Evolutionary conservation across 768 basidiomycete species (phyloP), one percentile per base, ranked within the genome.

Genomic region (Hygrophoropsis aurantiaca): DNA sequence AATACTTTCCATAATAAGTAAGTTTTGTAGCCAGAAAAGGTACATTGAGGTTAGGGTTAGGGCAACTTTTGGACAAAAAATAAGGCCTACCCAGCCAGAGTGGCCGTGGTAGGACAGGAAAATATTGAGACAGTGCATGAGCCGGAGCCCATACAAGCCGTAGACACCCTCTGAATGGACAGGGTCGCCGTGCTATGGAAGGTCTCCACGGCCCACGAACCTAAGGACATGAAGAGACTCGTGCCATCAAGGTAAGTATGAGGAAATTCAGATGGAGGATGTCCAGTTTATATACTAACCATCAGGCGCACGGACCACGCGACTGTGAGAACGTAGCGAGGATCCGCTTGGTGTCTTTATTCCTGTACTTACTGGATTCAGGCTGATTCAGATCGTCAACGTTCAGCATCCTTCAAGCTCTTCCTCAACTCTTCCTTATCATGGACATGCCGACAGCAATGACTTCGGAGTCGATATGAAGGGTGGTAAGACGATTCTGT

Each of bases 51-150:
- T 38, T 38, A 38, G 36, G 36, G 36, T 38, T 38, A 38, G 36
- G 7, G 7, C 36, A 16, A 21, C 16, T 16, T 16, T 16, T 6
- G 36, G 20, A n/a, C 36, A 38, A 38, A 38, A 38, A 6, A 7
- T 6, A 38, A 9, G 36, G 36, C 36, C 36, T 38, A 21, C 36
- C 36, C 36, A 38, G 36, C 36, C 36, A 38, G 36, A 38, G 36
- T 38, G 36, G 36, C 36, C 36, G 36, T 38, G 36, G 36, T 21
- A 38, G 68, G 62, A 69, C 69, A 64, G 69, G 69, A 53, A 71
- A 71, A 71, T 69, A 71, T 71, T 70, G 50, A 57, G 67, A 70
- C 67, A 60, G 67, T 71, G 69, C 68, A 69, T 67, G 63, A 61
- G 64, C 66, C 64, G 64, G 60, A 67, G 65, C 68, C 61, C 60